These are phyloP conservation scores for Carex myosuroides DNA, from an alignment of 176 grass and related monocot species.

Conservation along the genomic window DNA sequence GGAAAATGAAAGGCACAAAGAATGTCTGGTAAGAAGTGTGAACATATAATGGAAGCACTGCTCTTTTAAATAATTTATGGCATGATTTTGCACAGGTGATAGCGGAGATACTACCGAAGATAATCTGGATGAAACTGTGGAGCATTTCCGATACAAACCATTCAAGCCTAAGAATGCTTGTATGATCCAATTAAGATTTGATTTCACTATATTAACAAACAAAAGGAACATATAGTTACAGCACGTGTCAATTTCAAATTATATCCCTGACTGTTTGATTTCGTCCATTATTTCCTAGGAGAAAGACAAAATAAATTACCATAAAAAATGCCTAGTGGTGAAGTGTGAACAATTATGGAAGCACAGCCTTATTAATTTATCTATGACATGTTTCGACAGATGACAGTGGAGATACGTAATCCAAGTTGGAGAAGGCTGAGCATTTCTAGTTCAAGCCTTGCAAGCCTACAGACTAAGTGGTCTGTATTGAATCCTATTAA, in stretches of 20 bases:
- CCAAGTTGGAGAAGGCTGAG: background rate
- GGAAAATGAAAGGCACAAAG: background rate
- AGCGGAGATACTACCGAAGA: background rate
- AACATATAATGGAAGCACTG: background rate
- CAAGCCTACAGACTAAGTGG: background rate
- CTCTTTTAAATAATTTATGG: background rate
- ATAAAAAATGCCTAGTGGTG: background rate
- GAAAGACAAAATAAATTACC: background rate
- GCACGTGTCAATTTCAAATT: background rate
- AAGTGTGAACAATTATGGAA: background rate
- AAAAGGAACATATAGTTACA: background rate
- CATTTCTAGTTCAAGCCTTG: background rate
- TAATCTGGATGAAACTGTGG: background rate
- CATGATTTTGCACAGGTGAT: background rate
- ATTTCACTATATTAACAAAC: background rate
- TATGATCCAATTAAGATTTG: background rate
- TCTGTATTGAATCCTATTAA: background rate
- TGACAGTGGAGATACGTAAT: background rate
- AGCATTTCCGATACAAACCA: conserved; percentile 3
- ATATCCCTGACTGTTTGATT: background rate
- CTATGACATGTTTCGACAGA: background rate
- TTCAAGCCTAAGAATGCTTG: background rate
- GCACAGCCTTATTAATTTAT: background rate
- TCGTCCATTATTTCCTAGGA: background rate
- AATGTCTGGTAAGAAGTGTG: background rate